These are phyloP conservation scores for Magnaporthales sp. DNA, from an alignment of 2,329 filamentous ascomycete genomes.

Conservation along the genomic window DNA sequence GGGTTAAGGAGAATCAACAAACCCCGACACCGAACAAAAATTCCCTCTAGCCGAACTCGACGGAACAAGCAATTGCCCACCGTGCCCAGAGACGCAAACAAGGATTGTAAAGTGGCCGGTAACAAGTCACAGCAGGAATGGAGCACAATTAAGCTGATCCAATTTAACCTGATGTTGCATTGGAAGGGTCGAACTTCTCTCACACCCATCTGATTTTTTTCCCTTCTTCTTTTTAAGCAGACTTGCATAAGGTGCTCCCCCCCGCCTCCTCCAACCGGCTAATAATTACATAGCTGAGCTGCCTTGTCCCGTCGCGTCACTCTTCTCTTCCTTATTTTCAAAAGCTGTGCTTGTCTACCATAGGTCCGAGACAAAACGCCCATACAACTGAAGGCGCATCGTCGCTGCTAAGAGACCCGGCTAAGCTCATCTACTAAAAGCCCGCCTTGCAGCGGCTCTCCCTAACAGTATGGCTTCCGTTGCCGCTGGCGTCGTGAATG, in stretches of 20 bases:
- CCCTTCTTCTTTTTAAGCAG: slow-evolving; percentile 1
- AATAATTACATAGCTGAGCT: background rate
- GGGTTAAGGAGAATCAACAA: background rate
- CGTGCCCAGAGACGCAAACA: background rate
- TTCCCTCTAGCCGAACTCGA: background rate
- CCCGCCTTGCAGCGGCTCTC: background rate
- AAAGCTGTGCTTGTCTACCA: background rate
- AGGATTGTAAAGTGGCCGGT: background rate
- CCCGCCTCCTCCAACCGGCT: background rate
- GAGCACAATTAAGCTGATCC: slow-evolving; percentile 1
- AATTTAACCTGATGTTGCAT: slow-evolving; percentile 3
- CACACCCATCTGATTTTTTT: slow-evolving; percentile 1
- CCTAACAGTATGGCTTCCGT: background rate
- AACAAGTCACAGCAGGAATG: slow-evolving; percentile 4
- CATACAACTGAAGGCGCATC: background rate
- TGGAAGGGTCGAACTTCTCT: background rate
- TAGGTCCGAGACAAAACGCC: background rate
- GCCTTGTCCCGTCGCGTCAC: background rate
- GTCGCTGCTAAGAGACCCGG: background rate
- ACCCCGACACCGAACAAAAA: background rate
- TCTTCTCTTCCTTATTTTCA: background rate
- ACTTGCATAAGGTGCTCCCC: background rate
- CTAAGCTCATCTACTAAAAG: background rate
- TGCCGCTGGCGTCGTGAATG: slow-evolving; percentile 35
- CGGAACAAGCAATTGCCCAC: background rate